phyloP scores from a whole-genome alignment of 1,139 yeast genomes.

The Geotrichum klebahnii region DNA sequence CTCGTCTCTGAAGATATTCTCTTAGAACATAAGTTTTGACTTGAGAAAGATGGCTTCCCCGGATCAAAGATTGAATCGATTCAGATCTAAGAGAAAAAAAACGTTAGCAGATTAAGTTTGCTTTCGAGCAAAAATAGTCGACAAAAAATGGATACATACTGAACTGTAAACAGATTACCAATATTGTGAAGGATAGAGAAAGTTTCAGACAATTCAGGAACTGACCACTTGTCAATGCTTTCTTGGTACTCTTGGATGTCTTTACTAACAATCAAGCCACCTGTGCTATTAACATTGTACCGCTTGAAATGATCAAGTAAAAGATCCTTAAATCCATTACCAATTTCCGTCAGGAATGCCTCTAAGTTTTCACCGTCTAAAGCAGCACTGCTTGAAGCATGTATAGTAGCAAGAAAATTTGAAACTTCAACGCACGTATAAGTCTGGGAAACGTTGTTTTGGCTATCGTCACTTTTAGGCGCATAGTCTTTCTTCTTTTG shows the following conservation, averaged over 20 bases:
- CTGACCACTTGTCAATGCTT: conserved; percentile 65
- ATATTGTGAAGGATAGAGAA: conserved; percentile 75
- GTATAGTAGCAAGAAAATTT: conserved; percentile 48
- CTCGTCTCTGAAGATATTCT: conserved; percentile 65
- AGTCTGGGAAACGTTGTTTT: conserved; percentile 53
- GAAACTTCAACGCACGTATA: conserved; percentile 58
- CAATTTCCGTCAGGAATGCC: conserved; percentile 55
- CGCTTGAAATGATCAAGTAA: conserved; percentile 72
- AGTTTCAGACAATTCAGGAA: conserved; percentile 60
- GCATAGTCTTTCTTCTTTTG: conserved; percentile 62
- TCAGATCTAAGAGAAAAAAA: conserved; percentile 42
- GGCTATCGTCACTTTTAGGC: conserved; percentile 43
- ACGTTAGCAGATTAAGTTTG: conserved; percentile 2
- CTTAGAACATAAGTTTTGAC: conserved; percentile 64
- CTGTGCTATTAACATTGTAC: conserved; percentile 71
- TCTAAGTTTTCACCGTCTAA: conserved; percentile 54
- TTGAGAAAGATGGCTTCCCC: conserved; percentile 73
- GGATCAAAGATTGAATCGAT: conserved; percentile 69
- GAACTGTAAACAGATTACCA: conserved; percentile 76
- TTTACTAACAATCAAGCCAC: conserved; percentile 79
- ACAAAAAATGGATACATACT: conserved; percentile 13
- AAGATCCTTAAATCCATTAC: conserved; percentile 55
- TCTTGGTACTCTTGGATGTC: conserved; percentile 79
- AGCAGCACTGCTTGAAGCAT: conserved; percentile 33
- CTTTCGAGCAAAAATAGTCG: too few species aligned